These are phyloP conservation scores for Dryas alaskensis DNA, from an alignment of 306 rosid genomes.

Conservation along the genomic window DNA sequence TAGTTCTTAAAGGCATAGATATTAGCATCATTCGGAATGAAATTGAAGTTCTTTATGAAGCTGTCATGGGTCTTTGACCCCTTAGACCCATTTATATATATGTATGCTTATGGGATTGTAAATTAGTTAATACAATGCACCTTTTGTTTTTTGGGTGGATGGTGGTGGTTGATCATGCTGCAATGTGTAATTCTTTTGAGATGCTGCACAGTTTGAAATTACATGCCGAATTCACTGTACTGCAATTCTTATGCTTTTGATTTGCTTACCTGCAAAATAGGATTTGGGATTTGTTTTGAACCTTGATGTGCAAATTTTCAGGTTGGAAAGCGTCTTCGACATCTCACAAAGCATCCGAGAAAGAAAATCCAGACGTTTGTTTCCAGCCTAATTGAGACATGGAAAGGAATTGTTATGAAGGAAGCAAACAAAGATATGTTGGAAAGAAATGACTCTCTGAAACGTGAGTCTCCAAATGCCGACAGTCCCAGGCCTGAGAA, in stretches of 20 bases:
- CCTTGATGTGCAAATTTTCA: conserved; percentile 25
- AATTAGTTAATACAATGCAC: neutral
- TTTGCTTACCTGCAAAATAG: neutral
- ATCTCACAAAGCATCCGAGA: conserved; percentile 78
- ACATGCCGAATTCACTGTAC: neutral
- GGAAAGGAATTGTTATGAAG: conserved; percentile 75
- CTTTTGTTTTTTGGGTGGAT: neutral
- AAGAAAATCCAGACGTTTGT: conserved; percentile 72
- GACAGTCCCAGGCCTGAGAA: conserved; percentile 67
- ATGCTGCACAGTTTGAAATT: neutral
- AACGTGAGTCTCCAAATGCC: conserved; percentile 47
- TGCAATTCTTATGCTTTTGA: neutral
- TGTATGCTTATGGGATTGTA: neutral
- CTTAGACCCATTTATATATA: neutral
- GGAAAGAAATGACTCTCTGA: conserved; percentile 35
- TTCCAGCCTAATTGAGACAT: conserved; percentile 64
- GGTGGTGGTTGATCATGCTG: neutral
- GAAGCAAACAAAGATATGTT: conserved; percentile 67
- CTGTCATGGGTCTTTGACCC: neutral
- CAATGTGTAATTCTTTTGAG: neutral
- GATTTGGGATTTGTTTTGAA: conserved; percentile 14
- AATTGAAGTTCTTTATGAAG: neutral
- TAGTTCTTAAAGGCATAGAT: neutral
- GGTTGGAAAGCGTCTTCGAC: conserved; percentile 89
- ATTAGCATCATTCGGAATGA: neutral